These are phyloP conservation scores for Tylopilus intermedius DNA, from an alignment of 768 basidiomycete species.

Conservation along the genomic window DNA sequence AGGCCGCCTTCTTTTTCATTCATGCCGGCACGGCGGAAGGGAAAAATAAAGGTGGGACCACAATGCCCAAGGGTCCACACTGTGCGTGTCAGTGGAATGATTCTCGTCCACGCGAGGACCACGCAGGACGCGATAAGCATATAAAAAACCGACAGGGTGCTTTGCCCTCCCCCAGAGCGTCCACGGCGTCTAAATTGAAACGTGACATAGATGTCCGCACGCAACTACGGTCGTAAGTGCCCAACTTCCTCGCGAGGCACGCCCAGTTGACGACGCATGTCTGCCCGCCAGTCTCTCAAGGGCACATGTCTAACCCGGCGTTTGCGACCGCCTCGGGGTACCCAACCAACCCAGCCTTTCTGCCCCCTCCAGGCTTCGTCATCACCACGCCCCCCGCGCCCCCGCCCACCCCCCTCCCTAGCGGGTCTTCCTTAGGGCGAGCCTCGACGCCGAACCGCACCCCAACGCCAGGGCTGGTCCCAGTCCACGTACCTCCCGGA, in stretches of 20 bases:
- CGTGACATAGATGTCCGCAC: slow-evolving; percentile 2
- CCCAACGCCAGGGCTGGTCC: slow-evolving; percentile 3
- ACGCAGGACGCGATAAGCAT: not conserved
- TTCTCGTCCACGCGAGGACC: slow-evolving; percentile 8
- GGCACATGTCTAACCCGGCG: not conserved
- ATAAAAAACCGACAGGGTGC: slow-evolving; percentile 3
- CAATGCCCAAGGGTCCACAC: not conserved
- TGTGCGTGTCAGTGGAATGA: not conserved
- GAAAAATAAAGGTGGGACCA: not conserved
- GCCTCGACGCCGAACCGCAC: not conserved
- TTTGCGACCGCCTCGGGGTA: not conserved
- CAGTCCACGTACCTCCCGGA: slow-evolving; percentile 15
- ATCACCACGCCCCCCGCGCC: not conserved
- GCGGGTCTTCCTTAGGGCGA: not conserved
- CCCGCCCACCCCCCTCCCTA: not conserved
- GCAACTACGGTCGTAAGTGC: slow-evolving; percentile 8
- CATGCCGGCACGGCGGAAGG: not conserved
- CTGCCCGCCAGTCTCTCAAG: slow-evolving; percentile 1
- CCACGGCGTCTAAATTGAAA: not conserved
- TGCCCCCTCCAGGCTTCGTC: not conserved
- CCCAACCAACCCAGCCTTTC: not conserved
- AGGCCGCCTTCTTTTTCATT: not conserved
- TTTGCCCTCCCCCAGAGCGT: not conserved
- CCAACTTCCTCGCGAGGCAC: not conserved
- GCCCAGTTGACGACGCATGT: not conserved